These are phyloP conservation scores for Tillandsia fasciculata DNA, from an alignment of 176 grass and related monocot species.

Conservation along the genomic window DNA sequence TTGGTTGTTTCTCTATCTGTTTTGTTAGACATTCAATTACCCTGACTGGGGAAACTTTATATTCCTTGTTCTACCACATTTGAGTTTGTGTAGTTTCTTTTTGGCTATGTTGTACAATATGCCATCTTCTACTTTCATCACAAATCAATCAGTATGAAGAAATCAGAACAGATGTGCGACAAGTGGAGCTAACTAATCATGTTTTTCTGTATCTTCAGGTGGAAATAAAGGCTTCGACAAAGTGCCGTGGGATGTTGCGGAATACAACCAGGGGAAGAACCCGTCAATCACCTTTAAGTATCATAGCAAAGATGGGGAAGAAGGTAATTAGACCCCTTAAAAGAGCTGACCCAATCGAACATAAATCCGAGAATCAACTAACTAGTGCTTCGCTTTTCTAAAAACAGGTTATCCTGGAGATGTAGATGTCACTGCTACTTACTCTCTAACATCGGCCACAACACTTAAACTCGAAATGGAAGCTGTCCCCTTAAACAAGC, in stretches of 20 bases:
- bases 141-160: no score
- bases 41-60: no score
- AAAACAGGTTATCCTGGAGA: slow-evolving; percentile 68
- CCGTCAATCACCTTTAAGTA: slow-evolving; percentile 77
- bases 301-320: slow-evolving; percentile 71
- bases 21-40: no score
- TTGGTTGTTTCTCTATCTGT: no score
- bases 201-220: slow-evolving; percentile 21
- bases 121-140: no score
- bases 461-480: slow-evolving; percentile 76
- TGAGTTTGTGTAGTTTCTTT: no score
- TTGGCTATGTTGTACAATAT: no score
- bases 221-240: slow-evolving; percentile 80
- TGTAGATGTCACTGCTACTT: slow-evolving; percentile 42
- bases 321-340: slow-evolving; percentile 40
- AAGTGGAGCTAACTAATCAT: not conserved
- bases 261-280: slow-evolving; percentile 44
- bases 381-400: not conserved
- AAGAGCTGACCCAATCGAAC: not conserved
- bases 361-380: not conserved
- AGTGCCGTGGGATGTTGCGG: slow-evolving; percentile 58
- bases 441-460: slow-evolving; percentile 51
- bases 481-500: slow-evolving; percentile 48
- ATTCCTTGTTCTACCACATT: no score
- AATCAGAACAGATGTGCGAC: not conserved